These are phyloP conservation scores for Talaromyces sp. DNA, from an alignment of 2,329 filamentous ascomycete species.

Conservation along the genomic window DNA sequence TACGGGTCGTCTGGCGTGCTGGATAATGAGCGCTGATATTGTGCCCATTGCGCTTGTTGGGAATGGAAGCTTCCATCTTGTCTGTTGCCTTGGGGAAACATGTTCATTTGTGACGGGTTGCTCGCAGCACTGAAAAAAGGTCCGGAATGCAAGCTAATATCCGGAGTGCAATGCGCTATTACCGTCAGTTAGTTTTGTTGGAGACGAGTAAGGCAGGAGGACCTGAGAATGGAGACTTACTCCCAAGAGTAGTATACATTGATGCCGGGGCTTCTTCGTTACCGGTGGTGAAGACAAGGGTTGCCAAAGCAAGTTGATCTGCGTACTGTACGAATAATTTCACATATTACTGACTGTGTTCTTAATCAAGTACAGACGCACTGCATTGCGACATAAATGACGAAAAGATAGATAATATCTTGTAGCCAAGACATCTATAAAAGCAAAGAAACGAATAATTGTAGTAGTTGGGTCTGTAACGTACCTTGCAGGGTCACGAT, in stretches of 20 bases:
- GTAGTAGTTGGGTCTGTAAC: not conserved
- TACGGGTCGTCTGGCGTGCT: constrained; percentile 12
- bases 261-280: constrained; percentile 4
- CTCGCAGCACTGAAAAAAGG: constrained; percentile 25
- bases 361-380: not conserved
- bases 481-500: constrained; percentile 6
- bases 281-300: not conserved
- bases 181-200: not conserved
- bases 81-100: constrained; percentile 18
- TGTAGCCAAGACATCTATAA: not conserved
- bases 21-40: constrained; percentile 13
- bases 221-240: constrained; percentile 2
- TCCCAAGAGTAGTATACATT: constrained; percentile 16
- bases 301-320: constrained; percentile 2
- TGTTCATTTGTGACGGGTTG: constrained; percentile 26
- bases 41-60: constrained; percentile 19
- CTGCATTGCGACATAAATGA: not conserved
- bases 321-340: not conserved
- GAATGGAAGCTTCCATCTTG: constrained; percentile 22
- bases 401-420: not conserved
- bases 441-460: not conserved
- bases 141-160: constrained; percentile 18
- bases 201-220: not conserved
- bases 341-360: not conserved
- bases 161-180: constrained; percentile 8